These are phyloP conservation scores for Harringtonia lauricola DNA, from an alignment of 2,329 filamentous ascomycete genomes.

Conservation along the genomic window DNA sequence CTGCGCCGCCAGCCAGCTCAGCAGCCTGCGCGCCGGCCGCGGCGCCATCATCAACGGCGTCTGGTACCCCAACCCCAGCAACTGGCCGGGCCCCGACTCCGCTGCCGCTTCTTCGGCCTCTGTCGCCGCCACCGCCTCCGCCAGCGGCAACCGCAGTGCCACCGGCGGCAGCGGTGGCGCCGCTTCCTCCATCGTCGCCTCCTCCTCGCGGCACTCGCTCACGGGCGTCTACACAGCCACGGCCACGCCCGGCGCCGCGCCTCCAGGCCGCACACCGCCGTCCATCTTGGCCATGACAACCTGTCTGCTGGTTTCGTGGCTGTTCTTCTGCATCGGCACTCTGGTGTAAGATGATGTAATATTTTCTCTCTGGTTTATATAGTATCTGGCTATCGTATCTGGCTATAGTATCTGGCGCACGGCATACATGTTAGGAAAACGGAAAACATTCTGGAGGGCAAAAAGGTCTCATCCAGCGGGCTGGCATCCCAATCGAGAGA, in stretches of 20 bases:
- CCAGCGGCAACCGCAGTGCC: background rate
- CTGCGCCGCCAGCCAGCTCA: slow-evolving; percentile 31
- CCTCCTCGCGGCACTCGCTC: slow-evolving; percentile 19
- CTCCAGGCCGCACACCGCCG: background rate
- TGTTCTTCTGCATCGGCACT: no score
- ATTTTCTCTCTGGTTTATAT: no score
- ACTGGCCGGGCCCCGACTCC: slow-evolving; percentile 25
- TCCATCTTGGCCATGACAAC: background rate
- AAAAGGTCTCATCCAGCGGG: no score
- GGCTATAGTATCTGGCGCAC: no score
- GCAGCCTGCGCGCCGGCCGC: slow-evolving; percentile 35
- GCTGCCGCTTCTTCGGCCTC: background rate
- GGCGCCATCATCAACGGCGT: slow-evolving; percentile 50
- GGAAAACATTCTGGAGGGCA: no score
- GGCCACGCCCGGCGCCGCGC: slow-evolving; percentile 12
- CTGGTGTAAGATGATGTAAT: no score
- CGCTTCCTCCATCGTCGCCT: background rate
- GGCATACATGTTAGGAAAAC: no score
- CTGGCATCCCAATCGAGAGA: no score
- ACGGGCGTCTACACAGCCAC: slow-evolving; percentile 22
- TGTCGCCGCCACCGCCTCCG: background rate
- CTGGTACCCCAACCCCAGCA: slow-evolving; percentile 30
- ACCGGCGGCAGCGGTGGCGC: background rate
- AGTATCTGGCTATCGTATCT: no score
- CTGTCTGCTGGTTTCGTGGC: background rate